Evolutionary conservation across 2,329 filamentous ascomycete genomes (phyloP).

Genomic region (Xylaria sp.): DNA sequence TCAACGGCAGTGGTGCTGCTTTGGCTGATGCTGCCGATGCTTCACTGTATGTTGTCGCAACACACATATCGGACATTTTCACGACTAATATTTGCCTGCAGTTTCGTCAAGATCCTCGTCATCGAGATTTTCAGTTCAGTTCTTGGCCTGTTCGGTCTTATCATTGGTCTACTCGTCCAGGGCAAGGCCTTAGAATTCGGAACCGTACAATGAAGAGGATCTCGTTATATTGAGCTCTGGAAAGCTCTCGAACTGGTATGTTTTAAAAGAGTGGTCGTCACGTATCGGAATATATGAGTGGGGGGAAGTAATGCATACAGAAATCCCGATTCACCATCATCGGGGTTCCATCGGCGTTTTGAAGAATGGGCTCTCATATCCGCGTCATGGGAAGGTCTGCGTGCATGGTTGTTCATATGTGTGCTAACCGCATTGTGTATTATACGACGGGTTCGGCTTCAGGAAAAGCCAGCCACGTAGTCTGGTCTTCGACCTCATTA

Average conservation of each 20-base stretch:
- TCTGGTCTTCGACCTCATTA: constrained; percentile 14
- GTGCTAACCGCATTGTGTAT: constrained; percentile 16
- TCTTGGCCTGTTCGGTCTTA: constrained; percentile 90
- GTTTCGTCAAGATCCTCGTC: constrained; percentile 97
- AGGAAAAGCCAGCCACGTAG: constrained; percentile 7
- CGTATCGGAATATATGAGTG: constrained; percentile 6
- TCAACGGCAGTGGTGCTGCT: constrained; percentile 95
- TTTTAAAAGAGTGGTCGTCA: constrained; percentile 4
- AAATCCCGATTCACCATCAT: constrained; percentile 16
- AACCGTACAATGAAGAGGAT: constrained; percentile 23
- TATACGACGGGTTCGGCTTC: constrained; percentile 12
- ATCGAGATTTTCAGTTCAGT: constrained; percentile 99
- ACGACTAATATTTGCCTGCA: constrained; percentile 33
- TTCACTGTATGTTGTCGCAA: constrained; percentile 60
- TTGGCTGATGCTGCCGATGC: constrained; percentile 92
- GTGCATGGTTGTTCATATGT: constrained; percentile 9
- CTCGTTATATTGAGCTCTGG: neutral
- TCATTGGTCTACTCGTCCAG: constrained; percentile 84
- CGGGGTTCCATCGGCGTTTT: constrained; percentile 20
- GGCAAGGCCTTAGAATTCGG: constrained; percentile 76
- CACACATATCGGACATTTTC: neutral
- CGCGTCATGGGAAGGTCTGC: constrained; percentile 7
- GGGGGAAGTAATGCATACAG: constrained; percentile 14
- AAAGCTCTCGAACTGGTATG: constrained; percentile 3
- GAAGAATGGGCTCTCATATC: constrained; percentile 13